phyloP scores from a whole-genome alignment of 164 flowering plant genomes.

The Santalum album region DNA sequence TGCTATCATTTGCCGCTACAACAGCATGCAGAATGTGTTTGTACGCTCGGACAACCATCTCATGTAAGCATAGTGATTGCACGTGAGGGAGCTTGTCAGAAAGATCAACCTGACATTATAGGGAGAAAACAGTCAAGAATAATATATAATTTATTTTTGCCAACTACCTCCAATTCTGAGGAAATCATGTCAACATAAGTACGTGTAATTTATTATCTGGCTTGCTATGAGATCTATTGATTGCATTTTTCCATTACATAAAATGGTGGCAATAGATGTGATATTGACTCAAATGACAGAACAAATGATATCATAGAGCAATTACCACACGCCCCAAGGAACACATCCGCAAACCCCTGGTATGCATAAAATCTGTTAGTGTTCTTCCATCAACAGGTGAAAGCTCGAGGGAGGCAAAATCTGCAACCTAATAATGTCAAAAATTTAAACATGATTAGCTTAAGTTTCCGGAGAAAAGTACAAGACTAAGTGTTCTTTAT shows the following conservation, averaged over 20 bases:
- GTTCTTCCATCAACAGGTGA: conserved; percentile 99
- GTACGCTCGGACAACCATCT: conserved; percentile 89
- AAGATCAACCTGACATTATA: conserved; percentile 60
- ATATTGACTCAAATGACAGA: neutral
- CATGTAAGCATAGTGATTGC: conserved; percentile 86
- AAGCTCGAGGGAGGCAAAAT: conserved; percentile 95
- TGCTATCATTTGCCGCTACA: conserved; percentile 56
- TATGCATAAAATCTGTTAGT: conserved; percentile 94
- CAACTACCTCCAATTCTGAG: neutral
- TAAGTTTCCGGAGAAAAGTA: conserved; percentile 5
- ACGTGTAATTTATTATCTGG: neutral
- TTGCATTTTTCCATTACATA: neutral
- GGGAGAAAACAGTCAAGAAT: neutral
- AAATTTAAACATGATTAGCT: conserved; percentile 1
- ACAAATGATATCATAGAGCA: conserved; percentile 1
- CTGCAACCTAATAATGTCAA: conserved; percentile 60
- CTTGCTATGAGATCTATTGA: neutral
- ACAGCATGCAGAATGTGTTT: conserved; percentile 86
- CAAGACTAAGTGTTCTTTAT: neutral
- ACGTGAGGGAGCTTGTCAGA: conserved; percentile 97
- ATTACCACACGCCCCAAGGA: conserved; percentile 89
- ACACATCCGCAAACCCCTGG: conserved; percentile 80
- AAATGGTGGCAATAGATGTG: neutral
- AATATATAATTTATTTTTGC: neutral
- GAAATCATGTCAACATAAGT: neutral